Conservation (phyloP, 2,329 filamentous ascomycete species). For the Sporothrix luriei region DNA sequence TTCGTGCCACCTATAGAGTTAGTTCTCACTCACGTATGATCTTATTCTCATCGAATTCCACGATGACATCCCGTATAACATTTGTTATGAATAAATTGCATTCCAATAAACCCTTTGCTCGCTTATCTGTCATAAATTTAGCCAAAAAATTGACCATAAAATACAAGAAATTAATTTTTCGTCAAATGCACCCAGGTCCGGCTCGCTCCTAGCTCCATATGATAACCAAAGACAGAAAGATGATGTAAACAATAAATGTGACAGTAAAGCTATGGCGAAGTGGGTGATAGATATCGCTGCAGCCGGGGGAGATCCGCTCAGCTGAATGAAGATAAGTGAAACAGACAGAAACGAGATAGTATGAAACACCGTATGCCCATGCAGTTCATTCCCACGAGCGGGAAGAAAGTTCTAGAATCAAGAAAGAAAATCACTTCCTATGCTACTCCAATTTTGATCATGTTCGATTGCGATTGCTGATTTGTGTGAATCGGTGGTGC, state of each 20-base stretch:
- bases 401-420: conserved; percentile 4
- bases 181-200: not conserved
- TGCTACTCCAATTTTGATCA: conserved; percentile 9
- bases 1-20: not conserved
- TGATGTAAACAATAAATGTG: not conserved
- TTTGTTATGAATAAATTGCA: not conserved
- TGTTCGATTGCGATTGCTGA: not conserved
- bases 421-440: conserved; percentile 21
- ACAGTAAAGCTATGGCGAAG: not conserved
- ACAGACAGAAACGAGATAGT: not conserved
- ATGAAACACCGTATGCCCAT: conserved; percentile 1
- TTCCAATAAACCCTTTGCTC: not conserved
- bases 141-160: not conserved
- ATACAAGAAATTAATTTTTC: not conserved
- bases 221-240: not conserved
- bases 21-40: not conserved
- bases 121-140: not conserved
- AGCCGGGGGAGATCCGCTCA: not conserved
- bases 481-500: not conserved
- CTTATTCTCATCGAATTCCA: not conserved
- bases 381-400: conserved; percentile 18
- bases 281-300: conserved; percentile 14
- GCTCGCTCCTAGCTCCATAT: not conserved
- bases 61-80: not conserved
- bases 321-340: conserved; percentile 8